Base-by-base conservation (phyloP, 2,329 filamentous ascomycete genomes). In the Stemphylium beticola region DNA sequence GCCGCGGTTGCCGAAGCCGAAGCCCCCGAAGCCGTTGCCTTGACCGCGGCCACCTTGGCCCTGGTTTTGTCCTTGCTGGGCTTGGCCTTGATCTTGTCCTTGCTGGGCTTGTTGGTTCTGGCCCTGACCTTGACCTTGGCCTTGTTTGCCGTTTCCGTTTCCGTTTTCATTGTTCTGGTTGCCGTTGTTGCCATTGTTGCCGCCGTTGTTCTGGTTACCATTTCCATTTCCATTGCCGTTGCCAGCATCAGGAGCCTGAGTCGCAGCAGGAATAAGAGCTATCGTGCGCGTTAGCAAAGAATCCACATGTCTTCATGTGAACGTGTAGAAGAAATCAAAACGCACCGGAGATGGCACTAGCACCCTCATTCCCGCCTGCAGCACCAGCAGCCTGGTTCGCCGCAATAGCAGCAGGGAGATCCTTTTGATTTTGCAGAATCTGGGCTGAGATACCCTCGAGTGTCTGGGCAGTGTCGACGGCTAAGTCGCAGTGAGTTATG, bases 381-480 rank as follows among this genome's bases (percentile, higher is more conserved):
- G 71, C 68, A 3, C 80, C 80, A 37, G 74, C 76, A 26, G 75
- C 70, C 53, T 79, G 76, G 66, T 80, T 81, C 6, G 78, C 79
- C 1, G 72, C 71, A n/a, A 82, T 66, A 22, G 81, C 80, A 3
- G 57, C 76, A 2, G 75, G 68, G 4, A 87, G 77, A 60, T 86
- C 83, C 29, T 76, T 69, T 50, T 82, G 69, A 72, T 87, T 82
- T 60, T 79, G 67, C 37, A 76, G 68, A 17, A 85, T 77, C 71
- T 87, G 83, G 1, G 68, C 74, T 1, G 76, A 59, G 37, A 85
- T 76, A 14, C 68, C 77, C 2, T 80, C 71, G 5, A 83, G 71
- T 1, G 73, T 77, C 57, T 82, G 75, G 0, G 68, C 69, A 0
- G 84, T 85, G 4, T 65, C 53, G 64, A 87, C 81, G 44, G 62